Evolutionary conservation across 768 basidiomycete species (phyloP), one percentile per base, ranked within the genome.

Genomic region (Trametes gibbosa): DNA sequence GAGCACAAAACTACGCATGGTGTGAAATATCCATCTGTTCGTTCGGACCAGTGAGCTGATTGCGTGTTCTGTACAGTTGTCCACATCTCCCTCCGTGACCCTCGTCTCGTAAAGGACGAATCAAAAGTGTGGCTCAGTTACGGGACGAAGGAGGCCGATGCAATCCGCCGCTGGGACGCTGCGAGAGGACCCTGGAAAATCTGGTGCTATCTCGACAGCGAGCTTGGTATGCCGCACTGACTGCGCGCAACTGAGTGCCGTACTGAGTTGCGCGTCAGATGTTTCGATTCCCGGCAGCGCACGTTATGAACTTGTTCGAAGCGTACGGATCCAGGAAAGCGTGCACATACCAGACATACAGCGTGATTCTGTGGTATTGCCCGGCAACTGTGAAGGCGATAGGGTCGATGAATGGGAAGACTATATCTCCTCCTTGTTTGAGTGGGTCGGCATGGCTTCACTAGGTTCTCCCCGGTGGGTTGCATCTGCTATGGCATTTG

Each of bases 381-480:
- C 19, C 21, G 12, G 23, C 24, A 23, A 35, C n/a, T 32, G 16
- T 3, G 7, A 19, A 1, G 34, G 32, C 0, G 49, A 40, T 13
- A 42, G 65, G 9, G 27, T 24, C 2, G 83, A 84, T 43, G 83
- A 84, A 56, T 84, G 84, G 78, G 69, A 79, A 7, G 72, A 74
- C 10, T 73, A 75, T 8, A 70, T 81, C 42, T 67, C 71, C 8
- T 71, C 66, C 3, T 70, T 89, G 16, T 85, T 87, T 51, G 89
- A 90, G 68, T 91, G 89, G 89, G 76, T 84, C 8, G 89, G 88
- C 7, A 80, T 90, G 82, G 85, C 83, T 3, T 77, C 76, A 56
- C 66, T 90, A 5, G 86, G 83, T 14, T 76, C 89, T 1, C 85
- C 87, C 67, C 77, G 89, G 89, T 86, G 59, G 6, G 68, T 59